Base-by-base conservation (phyloP, 441 rosid species). In the Heliophila coronopifolia region DNA sequence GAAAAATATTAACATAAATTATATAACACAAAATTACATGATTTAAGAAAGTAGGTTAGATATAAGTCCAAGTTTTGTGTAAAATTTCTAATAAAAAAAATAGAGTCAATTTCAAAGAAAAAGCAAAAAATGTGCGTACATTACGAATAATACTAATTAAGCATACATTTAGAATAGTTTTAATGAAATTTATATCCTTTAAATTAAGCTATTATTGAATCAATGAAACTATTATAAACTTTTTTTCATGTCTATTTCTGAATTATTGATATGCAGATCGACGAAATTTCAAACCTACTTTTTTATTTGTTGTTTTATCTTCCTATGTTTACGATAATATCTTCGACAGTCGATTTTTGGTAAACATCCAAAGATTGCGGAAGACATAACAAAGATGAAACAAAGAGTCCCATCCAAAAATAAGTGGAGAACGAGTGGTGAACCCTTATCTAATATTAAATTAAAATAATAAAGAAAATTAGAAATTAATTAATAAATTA, bases 281-380 rank as follows among this genome's bases (percentile, higher is more conserved):
- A 37, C 37, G 44, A 43, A 38, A 31, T 23, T 61, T 31, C 42
- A 31, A 16, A 38, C 55, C 61, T 43, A 38, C 0, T 43, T 20
- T 9, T 22, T 6, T 8, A 10, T 42, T 6, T 1, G 7, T 51
- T 24, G 49, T 51, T 42, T 38, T 45, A 50, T 8, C 37, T 31
- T 27, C 22, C 3, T 20, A 30, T 15, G 19, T 45, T 13, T 32
- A 38, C 61, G 4, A 16, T 7, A 47, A 25, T 39, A 24, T 18
- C 39, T 30, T 7, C 25, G 2, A 39, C 13, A 25, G 6, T 48
- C 5, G n/a, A 48, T 55, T 46, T 9, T 16, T 12, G 47, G 58
- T 47, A 26, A 37, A 34, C 46, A 63, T 56, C 68, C 63, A 56
- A 63, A 49, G 63, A 14, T 49, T 26, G 63, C 1, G 63, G 63